These are phyloP conservation scores for Vigna angularis DNA, from an alignment of 306 rosid species.

Conservation along the genomic window DNA sequence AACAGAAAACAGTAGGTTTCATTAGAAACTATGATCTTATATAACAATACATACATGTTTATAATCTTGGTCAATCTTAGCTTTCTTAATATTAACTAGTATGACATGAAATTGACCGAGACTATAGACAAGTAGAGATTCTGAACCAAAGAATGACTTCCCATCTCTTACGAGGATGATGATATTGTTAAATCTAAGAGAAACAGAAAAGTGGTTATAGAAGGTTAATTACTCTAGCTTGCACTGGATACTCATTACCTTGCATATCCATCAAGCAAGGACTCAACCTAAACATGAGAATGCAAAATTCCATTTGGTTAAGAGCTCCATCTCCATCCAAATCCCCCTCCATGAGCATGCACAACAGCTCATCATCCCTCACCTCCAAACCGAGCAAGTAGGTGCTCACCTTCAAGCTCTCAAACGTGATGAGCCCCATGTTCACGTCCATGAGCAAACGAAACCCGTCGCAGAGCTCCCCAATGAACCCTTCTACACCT, in stretches of 20 bases:
- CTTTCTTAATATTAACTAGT: too few species aligned
- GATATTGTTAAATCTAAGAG: not conserved
- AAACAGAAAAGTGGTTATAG: not conserved
- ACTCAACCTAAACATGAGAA: conserved; percentile 82
- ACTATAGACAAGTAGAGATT: not conserved
- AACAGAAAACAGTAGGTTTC: too few species aligned
- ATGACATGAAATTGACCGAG: not conserved
- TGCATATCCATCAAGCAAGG: conserved; percentile 54
- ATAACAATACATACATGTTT: too few species aligned
- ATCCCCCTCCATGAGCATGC: conserved; percentile 78
- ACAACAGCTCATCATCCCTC: conserved; percentile 61
- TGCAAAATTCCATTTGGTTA: conserved; percentile 68
- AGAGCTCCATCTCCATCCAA: conserved; percentile 80
- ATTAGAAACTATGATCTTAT: too few species aligned
- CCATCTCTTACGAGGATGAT: not conserved
- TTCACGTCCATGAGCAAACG: conserved; percentile 69
- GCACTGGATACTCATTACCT: conserved; percentile 20
- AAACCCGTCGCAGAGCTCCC: conserved; percentile 68
- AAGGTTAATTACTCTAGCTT: not conserved
- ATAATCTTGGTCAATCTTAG: too few species aligned
- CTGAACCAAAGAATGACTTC: not conserved
- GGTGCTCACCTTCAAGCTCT: conserved; percentile 69
- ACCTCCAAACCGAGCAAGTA: conserved; percentile 57
- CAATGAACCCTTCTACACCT: conserved; percentile 67
- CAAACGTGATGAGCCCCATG: conserved; percentile 74